A percentile compares a stretch with the other conserved stretches of the same genome.
Evolutionary conservation across 1,139 yeast genomes (phyloP).

Genomic region (Magnusiomyces starmeri): DNA sequence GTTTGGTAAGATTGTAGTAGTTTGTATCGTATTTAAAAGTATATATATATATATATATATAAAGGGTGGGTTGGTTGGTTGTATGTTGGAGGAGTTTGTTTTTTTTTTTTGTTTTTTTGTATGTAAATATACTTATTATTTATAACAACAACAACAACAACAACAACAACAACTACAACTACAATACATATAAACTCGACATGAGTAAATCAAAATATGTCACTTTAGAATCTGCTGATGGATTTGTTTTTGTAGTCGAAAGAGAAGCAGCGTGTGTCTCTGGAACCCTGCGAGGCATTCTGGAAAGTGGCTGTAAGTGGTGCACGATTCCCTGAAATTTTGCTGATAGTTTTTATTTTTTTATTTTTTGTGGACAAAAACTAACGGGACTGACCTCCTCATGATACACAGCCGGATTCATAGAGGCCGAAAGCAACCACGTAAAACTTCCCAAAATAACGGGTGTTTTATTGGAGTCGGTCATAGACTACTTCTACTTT

Average conservation of each 20-base stretch:
- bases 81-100: no score
- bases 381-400: no score
- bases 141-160: background rate
- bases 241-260: conserved; percentile 54
- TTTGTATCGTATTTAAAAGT: background rate
- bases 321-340: background rate
- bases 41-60: background rate
- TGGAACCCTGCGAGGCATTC: conserved; percentile 67
- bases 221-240: conserved; percentile 70
- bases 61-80: no score
- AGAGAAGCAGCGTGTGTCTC: conserved; percentile 80
- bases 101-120: no score
- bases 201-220: conserved; percentile 38
- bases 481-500: conserved; percentile 80
- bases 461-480: conserved; percentile 65
- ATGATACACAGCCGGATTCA: conserved; percentile 32
- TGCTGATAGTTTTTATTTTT: background rate
- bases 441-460: conserved; percentile 55
- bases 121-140: no score
- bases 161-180: background rate
- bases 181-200: background rate
- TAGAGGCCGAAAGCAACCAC: conserved; percentile 45
- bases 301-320: conserved; percentile 37
- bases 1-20: background rate
- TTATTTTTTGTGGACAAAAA: conserved; percentile 18